Evolutionary conservation across 345 rosid genomes (phyloP).

Genomic region (Melaleuca alternifolia): DNA sequence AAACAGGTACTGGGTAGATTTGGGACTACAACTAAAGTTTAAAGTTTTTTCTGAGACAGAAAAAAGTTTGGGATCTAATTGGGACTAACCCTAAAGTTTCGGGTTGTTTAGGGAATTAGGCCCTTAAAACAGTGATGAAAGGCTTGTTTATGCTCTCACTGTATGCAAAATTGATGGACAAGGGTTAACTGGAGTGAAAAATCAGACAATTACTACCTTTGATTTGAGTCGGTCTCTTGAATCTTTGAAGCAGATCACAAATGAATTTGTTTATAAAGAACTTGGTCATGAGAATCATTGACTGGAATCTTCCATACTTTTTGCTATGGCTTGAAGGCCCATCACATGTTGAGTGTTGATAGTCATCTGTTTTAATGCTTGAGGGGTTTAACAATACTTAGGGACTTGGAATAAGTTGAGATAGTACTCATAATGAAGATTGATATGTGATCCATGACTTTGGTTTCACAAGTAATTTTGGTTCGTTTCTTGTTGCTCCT

Average conservation of each 20-base stretch:
- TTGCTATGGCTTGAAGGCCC: background rate
- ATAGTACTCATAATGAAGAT: background rate
- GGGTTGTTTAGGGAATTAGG: too few species aligned
- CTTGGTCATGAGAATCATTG: background rate
- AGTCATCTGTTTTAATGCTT: background rate
- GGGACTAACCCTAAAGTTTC: too few species aligned
- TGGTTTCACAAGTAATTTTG: background rate
- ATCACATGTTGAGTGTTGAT: background rate
- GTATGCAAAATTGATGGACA: background rate
- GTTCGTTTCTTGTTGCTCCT: background rate
- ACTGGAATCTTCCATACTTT: background rate
- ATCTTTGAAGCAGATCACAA: background rate
- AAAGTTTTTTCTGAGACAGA: too few species aligned
- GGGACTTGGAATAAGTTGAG: background rate
- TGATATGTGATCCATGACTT: background rate
- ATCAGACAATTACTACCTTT: background rate
- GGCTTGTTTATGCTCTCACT: background rate
- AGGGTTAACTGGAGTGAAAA: background rate
- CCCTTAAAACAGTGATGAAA: background rate
- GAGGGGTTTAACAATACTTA: background rate
- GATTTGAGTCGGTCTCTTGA: background rate
- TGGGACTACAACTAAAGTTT: too few species aligned
- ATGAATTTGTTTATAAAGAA: background rate
- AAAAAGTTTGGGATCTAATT: too few species aligned
- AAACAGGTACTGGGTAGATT: too few species aligned